Evolutionary conservation across 2,329 filamentous ascomycete genomes (phyloP).

Genomic region (Sporothrix curviconia): DNA sequence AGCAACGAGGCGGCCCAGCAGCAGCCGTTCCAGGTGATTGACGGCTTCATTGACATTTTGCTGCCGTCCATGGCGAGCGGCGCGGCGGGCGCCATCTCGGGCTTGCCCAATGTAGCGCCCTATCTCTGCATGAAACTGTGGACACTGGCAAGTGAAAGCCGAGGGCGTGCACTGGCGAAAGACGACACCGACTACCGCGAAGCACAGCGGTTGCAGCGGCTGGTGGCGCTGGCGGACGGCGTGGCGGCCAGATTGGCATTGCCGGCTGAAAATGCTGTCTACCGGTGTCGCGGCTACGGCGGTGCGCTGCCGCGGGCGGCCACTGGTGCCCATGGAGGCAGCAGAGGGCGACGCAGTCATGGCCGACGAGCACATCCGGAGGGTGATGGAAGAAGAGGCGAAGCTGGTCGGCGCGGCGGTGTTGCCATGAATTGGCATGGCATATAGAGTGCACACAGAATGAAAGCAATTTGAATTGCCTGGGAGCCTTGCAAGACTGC

Average conservation of each 20-base stretch:
- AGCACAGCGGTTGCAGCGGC: conserved; percentile 20
- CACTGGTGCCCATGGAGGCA: conserved; percentile 21
- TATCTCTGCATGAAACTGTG: conserved; percentile 17
- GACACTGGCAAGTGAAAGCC: conserved; percentile 14
- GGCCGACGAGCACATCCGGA: conserved; percentile 8
- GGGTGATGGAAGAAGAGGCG: conserved; percentile 12
- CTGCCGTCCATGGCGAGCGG: conserved; percentile 23
- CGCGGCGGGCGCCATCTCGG: conserved; percentile 16
- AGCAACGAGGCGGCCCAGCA: too few relatives aligned
- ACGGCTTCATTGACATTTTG: conserved; percentile 26
- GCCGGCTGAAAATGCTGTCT: conserved; percentile 22
- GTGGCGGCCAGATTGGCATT: conserved; percentile 17
- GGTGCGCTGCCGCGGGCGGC: conserved; percentile 16
- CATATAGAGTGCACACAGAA: too few relatives aligned
- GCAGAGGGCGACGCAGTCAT: conserved; percentile 14
- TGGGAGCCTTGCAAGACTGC: too few relatives aligned
- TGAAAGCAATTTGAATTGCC: too few relatives aligned
- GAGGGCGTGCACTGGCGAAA: not conserved
- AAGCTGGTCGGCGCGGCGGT: not conserved
- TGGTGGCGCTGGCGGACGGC: conserved; percentile 20
- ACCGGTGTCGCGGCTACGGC: conserved; percentile 19
- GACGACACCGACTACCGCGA: conserved; percentile 7
- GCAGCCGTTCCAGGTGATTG: conserved; percentile 20
- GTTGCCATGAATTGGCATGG: too few relatives aligned
- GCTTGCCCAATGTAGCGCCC: conserved; percentile 15